These are phyloP conservation scores for Neurospora sp. DNA, from an alignment of 495 filamentous ascomycete genomes.

Conservation along the genomic window DNA sequence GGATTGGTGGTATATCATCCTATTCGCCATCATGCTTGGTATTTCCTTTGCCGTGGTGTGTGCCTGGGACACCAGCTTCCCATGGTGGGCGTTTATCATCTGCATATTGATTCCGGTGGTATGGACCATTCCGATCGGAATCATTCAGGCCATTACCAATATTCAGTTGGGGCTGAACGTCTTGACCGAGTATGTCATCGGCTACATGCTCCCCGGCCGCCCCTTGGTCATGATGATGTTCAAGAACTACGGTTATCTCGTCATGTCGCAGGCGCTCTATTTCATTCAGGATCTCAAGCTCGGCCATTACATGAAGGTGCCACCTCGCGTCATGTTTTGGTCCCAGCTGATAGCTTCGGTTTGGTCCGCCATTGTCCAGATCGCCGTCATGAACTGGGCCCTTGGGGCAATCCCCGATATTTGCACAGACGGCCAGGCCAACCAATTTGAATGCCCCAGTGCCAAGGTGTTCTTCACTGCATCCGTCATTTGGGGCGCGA, in stretches of 20 bases:
- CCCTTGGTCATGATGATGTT: constrained; percentile 59
- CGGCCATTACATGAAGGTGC: constrained; percentile 65
- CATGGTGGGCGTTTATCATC: constrained; percentile 56
- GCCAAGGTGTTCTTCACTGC: constrained; percentile 57
- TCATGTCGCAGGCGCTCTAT: constrained; percentile 45
- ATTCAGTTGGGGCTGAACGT: constrained; percentile 58
- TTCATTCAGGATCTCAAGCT: constrained; percentile 42
- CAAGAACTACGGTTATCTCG: constrained; percentile 63
- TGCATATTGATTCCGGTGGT: constrained; percentile 46
- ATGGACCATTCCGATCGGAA: constrained; percentile 45
- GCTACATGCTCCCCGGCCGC: constrained; percentile 56
- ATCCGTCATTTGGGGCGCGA: constrained; percentile 41
- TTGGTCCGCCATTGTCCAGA: constrained; percentile 55
- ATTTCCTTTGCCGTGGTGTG: constrained; percentile 43
- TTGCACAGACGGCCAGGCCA: constrained; percentile 45
- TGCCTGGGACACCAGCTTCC: constrained; percentile 53
- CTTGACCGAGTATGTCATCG: constrained; percentile 59
- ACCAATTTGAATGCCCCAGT: constrained; percentile 54
- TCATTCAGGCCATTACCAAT: constrained; percentile 57
- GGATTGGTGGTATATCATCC: constrained; percentile 44
- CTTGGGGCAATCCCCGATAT: constrained; percentile 50
- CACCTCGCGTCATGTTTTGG: constrained; percentile 55
- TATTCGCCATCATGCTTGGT: constrained; percentile 34
- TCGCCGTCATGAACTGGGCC: constrained; percentile 58
- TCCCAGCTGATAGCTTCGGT: constrained; percentile 56